Percentiles rank a stretch among this genome's conserved stretches.
These are phyloP conservation scores for Coprinopsis cinerea DNA, from an alignment of 768 basidiomycete species.

Conservation along the genomic window DNA sequence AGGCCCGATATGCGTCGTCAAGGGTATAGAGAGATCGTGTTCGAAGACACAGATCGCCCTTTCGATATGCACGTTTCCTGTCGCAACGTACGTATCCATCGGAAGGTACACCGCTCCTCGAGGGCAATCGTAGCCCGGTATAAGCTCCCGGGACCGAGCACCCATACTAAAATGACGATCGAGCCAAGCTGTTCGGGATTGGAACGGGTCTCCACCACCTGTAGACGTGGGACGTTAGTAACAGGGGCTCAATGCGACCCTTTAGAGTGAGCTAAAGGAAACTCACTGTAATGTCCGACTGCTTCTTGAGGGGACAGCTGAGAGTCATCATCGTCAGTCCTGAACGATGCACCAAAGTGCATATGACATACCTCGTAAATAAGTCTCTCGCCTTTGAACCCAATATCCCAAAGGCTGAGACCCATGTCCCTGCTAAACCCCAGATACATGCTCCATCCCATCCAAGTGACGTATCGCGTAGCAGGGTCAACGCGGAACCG, in stretches of 20 bases:
- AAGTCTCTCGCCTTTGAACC: slow-evolving; percentile 51
- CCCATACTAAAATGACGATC: slow-evolving; percentile 66
- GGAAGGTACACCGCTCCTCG: slow-evolving; percentile 55
- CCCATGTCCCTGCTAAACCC: slow-evolving; percentile 68
- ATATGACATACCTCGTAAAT: slow-evolving; percentile 45
- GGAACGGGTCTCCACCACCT: slow-evolving; percentile 60
- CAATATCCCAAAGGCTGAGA: slow-evolving; percentile 52
- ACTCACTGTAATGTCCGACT: slow-evolving; percentile 48
- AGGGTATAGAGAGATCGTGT: slow-evolving; percentile 49
- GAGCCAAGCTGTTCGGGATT: slow-evolving; percentile 55
- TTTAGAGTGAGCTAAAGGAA: not conserved
- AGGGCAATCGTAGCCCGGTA: slow-evolving; percentile 67
- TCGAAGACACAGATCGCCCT: slow-evolving; percentile 63
- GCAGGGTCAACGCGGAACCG: slow-evolving; percentile 50
- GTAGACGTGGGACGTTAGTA: not conserved
- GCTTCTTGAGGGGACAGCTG: slow-evolving; percentile 53
- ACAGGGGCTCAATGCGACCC: not conserved
- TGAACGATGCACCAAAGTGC: not conserved
- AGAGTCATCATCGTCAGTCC: slow-evolving; percentile 22
- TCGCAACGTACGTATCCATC: slow-evolving; percentile 29
- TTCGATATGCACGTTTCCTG: slow-evolving; percentile 26
- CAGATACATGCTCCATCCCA: slow-evolving; percentile 59
- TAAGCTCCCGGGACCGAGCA: slow-evolving; percentile 42
- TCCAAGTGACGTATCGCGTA: slow-evolving; percentile 54
- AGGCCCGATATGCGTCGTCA: slow-evolving; percentile 53